A percentile compares a stretch with the other conserved stretches of the same genome.
These are phyloP conservation scores for Mitragyna speciosa DNA, from an alignment of 257 asterid genomes.

Conservation along the genomic window DNA sequence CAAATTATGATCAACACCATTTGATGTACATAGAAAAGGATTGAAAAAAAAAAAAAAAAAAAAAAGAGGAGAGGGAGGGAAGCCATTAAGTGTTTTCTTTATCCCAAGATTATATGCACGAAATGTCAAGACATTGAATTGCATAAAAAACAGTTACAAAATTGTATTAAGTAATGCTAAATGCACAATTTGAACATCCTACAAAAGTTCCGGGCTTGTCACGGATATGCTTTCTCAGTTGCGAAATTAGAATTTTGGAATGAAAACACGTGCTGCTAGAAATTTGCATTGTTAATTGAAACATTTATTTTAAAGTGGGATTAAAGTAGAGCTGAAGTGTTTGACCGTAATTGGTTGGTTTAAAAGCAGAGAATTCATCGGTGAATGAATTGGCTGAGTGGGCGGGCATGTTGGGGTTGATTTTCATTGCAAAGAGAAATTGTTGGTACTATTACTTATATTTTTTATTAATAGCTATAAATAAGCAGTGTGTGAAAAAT, in stretches of 20 bases:
- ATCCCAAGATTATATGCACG: background rate
- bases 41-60: too few relatives aligned
- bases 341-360: background rate
- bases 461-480: too few relatives aligned
- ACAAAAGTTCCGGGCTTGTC: slow-evolving; percentile 4
- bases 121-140: background rate
- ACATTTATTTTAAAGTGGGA: background rate
- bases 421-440: too few relatives aligned
- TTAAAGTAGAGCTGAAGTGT: background rate
- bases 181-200: background rate
- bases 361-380: background rate
- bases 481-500: too few relatives aligned
- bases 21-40: too few relatives aligned
- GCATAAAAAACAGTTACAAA: background rate
- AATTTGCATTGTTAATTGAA: background rate
- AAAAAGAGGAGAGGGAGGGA: background rate
- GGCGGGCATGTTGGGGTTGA: too few relatives aligned
- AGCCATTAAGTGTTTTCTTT: background rate
- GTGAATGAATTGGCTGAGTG: too few relatives aligned
- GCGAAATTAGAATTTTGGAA: background rate
- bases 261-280: background rate
- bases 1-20: too few relatives aligned
- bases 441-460: too few relatives aligned
- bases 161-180: background rate
- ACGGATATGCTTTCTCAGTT: background rate